Percentiles rank a stretch among this genome's conserved stretches.
phyloP scores from a whole-genome alignment of 2,329 filamentous ascomycete species.

The Calonectria montana region DNA sequence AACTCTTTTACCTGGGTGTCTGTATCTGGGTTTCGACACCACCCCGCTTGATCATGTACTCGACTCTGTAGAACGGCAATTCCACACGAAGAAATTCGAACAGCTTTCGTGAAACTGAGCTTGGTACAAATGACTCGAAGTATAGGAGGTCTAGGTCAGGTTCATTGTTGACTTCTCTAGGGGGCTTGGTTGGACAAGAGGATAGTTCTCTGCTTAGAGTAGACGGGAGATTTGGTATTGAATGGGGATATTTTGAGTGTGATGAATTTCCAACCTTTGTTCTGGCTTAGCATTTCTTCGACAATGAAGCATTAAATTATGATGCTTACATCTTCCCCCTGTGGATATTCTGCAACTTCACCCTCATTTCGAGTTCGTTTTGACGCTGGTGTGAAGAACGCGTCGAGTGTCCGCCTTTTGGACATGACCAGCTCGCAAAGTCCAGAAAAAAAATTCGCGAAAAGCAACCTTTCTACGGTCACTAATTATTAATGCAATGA shows the following conservation, averaged over 20 bases:
- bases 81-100: slow-evolving; percentile 79
- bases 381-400: slow-evolving; percentile 66
- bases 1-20: slow-evolving; percentile 56
- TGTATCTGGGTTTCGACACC: slow-evolving; percentile 70
- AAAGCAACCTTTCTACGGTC: background rate
- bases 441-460: no score
- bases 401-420: slow-evolving; percentile 69
- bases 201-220: slow-evolving; percentile 53
- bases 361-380: slow-evolving; percentile 39
- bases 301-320: fast-evolving
- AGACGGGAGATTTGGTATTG: slow-evolving; percentile 57
- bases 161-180: slow-evolving; percentile 71
- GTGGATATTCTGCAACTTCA: background rate
- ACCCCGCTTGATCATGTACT: slow-evolving; percentile 77
- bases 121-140: slow-evolving; percentile 78
- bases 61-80: slow-evolving; percentile 80
- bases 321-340: slow-evolving; percentile 11
- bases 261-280: slow-evolving; percentile 46
- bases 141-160: slow-evolving; percentile 79
- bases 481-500: background rate
- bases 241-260: slow-evolving; percentile 62
- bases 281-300: background rate
- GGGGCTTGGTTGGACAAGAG: slow-evolving; percentile 63
- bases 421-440: slow-evolving; percentile 31
- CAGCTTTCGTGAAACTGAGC: slow-evolving; percentile 64